These are phyloP conservation scores for Nicotiana otophora DNA, from an alignment of 257 asterid genomes.

Conservation along the genomic window DNA sequence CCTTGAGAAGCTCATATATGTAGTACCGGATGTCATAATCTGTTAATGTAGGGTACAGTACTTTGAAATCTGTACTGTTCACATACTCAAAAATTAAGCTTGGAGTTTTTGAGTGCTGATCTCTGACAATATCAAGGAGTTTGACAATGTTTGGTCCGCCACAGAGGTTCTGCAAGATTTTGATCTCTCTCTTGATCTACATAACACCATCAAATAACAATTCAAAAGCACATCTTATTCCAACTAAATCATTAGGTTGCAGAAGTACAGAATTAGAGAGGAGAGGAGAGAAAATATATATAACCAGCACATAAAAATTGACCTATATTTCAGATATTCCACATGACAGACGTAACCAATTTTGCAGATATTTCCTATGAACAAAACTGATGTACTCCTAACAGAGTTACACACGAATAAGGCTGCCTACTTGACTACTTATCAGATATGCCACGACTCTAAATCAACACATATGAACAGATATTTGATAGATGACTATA, in stretches of 20 bases:
- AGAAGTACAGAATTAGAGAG: background rate
- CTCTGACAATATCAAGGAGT: slow-evolving; percentile 69
- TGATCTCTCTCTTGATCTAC: slow-evolving; percentile 78
- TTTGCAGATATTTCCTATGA: background rate
- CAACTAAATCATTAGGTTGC: background rate
- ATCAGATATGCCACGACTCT: background rate
- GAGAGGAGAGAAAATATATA: background rate
- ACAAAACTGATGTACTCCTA: background rate
- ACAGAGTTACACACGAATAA: background rate
- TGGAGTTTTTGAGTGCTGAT: slow-evolving; percentile 77
- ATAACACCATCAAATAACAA: slow-evolving; percentile 1
- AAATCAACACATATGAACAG: background rate
- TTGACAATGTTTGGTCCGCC: slow-evolving; percentile 73
- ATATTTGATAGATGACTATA: background rate
- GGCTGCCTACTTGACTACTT: background rate
- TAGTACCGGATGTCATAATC: slow-evolving; percentile 83
- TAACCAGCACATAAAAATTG: background rate
- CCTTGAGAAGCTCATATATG: slow-evolving; percentile 82
- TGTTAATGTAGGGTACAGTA: slow-evolving; percentile 66
- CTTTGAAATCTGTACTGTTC: slow-evolving; percentile 79
- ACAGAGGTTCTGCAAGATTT: slow-evolving; percentile 67
- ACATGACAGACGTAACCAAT: background rate
- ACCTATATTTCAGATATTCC: background rate
- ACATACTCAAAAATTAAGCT: slow-evolving; percentile 76
- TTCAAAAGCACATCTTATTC: background rate